Conservation (phyloP, 371 early-diverging fungal species). For the Polyrhizophydium stewartii region DNA sequence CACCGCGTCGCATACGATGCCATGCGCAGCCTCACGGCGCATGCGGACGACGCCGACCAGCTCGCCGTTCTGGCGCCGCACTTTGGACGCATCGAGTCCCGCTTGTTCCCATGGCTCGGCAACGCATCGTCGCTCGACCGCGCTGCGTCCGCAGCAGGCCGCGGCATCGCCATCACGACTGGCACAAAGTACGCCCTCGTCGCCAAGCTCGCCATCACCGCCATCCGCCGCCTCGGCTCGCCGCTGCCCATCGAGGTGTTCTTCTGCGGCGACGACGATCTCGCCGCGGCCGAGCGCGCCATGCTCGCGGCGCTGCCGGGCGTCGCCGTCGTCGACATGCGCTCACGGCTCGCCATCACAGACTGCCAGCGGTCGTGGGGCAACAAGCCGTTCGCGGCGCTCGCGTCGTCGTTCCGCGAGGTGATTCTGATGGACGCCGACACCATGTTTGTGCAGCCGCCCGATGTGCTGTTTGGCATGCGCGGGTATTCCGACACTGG, state of each 20-base stretch:
- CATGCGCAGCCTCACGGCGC: no score
- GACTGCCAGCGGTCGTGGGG: conserved; percentile 41
- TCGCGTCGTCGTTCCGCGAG: conserved; percentile 58
- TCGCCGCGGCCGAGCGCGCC: conserved; percentile 25
- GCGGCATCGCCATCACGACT: conserved; percentile 68
- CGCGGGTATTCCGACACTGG: conserved; percentile 56
- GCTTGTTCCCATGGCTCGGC: no score
- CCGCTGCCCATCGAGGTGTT: conserved; percentile 71
- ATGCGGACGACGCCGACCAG: no score
- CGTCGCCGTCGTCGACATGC: conserved; percentile 32
- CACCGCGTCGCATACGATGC: no score
- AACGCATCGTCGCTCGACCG: no score
- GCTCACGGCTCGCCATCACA: background rate
- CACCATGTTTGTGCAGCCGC: conserved; percentile 59
- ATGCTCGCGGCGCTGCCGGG: conserved; percentile 19
- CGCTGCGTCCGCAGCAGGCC: no score
- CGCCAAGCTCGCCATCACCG: conserved; percentile 52
- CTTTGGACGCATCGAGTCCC: no score
- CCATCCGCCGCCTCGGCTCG: conserved; percentile 50
- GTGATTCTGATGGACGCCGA: conserved; percentile 72
- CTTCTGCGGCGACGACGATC: conserved; percentile 56
- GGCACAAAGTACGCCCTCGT: conserved; percentile 59
- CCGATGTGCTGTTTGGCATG: conserved; percentile 47
- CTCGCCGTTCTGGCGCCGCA: no score
- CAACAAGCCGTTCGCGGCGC: conserved; percentile 63